phyloP scores from a whole-genome alignment of 108 stramenopile genomes.

The Nitzschia sp. region DNA sequence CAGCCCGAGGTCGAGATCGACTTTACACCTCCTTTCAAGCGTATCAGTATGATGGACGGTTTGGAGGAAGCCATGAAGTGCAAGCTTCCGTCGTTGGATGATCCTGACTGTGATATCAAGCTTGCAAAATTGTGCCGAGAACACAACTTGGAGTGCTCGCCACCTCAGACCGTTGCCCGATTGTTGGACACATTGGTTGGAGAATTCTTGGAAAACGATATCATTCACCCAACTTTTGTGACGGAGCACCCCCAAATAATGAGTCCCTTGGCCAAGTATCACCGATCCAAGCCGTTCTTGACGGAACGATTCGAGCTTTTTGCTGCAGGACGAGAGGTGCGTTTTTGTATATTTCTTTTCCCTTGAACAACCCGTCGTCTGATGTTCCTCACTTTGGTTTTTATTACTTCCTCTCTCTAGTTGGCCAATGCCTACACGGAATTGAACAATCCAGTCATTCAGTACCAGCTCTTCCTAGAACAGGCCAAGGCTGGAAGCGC shows the following conservation, averaged over 20 bases:
- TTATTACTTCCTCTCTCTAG: slow-evolving; percentile 41
- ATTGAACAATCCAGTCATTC: slow-evolving; percentile 97
- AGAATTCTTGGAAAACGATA: slow-evolving; percentile 93
- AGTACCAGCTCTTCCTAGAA: slow-evolving; percentile 92
- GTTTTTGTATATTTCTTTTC: slow-evolving; percentile 21
- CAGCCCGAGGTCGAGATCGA: slow-evolving; percentile 91
- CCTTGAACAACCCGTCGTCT: slow-evolving; percentile 36
- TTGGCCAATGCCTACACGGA: slow-evolving; percentile 99
- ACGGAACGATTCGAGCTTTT: slow-evolving; percentile 99
- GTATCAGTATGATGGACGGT: slow-evolving; percentile 97
- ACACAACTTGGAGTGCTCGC: slow-evolving; percentile 85
- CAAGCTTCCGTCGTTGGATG: slow-evolving; percentile 86
- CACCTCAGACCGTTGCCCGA: slow-evolving; percentile 95
- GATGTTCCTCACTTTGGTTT: slow-evolving; percentile 31
- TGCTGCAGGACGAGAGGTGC: slow-evolving; percentile 94
- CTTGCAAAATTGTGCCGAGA: slow-evolving; percentile 73
- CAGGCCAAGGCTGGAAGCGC: slow-evolving; percentile 93
- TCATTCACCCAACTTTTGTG: slow-evolving; percentile 87
- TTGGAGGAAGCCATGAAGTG: slow-evolving; percentile 86
- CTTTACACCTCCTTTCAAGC: slow-evolving; percentile 97
- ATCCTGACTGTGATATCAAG: slow-evolving; percentile 82
- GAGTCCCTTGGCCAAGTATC: slow-evolving; percentile 99
- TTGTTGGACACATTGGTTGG: slow-evolving; percentile 97
- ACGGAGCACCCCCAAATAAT: slow-evolving; percentile 98
- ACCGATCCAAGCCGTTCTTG: slow-evolving; percentile 89